Evolutionary conservation across 345 rosid genomes (phyloP).

Genomic region (Gossypium ekmanianum): DNA sequence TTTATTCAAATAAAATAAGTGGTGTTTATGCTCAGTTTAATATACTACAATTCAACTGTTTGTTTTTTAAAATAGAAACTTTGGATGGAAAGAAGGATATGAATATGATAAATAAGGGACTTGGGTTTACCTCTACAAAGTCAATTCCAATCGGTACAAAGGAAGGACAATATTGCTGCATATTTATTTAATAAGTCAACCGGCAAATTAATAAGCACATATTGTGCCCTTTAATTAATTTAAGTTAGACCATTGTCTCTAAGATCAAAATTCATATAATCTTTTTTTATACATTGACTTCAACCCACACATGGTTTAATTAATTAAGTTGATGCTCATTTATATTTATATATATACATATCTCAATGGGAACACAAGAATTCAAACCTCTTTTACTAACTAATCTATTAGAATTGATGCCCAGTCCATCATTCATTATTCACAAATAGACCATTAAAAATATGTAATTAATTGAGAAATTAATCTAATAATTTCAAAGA

Average conservation of each 20-base stretch:
- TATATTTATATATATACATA: not conserved
- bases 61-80: no score
- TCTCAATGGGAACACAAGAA: constrained; percentile 27
- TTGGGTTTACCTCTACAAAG: not conserved
- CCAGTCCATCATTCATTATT: not conserved
- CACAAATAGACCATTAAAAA: not conserved
- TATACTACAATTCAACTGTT: no score
- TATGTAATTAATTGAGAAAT: not conserved
- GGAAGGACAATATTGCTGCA: not conserved
- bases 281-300: constrained; percentile 11
- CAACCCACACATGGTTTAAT: not conserved
- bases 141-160: not conserved
- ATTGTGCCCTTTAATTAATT: not conserved
- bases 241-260: not conserved
- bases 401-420: constrained; percentile 5
- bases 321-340: not conserved
- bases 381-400: constrained; percentile 19
- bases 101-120: not conserved
- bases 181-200: not conserved
- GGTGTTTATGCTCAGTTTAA: no score
- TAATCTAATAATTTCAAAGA: not conserved
- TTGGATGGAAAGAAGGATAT: no score
- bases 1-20: no score
- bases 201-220: not conserved
- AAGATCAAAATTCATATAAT: not conserved